Evolutionary conservation across 768 basidiomycete genomes (phyloP).

Genomic region (Termitomyces sp.): DNA sequence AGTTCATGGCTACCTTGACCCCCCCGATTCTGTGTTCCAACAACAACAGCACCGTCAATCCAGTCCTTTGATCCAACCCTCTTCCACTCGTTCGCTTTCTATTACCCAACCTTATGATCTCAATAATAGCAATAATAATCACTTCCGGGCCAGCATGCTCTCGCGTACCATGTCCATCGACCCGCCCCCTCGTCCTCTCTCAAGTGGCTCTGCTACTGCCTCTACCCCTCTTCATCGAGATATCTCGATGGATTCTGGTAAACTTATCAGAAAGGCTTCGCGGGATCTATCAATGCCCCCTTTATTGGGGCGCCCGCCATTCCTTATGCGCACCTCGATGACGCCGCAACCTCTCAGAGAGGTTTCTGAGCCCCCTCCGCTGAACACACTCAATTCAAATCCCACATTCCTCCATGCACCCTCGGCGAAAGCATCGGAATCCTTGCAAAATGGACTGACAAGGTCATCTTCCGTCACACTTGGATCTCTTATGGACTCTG

Average conservation of each 20-base stretch:
- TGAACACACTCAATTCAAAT: conserved; percentile 58
- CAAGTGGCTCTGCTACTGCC: conserved; percentile 39
- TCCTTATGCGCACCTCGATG: conserved; percentile 66
- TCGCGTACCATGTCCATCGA: conserved; percentile 75
- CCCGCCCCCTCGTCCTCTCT: conserved; percentile 44
- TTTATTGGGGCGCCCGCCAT: conserved; percentile 42
- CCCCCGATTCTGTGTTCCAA: conserved; percentile 46
- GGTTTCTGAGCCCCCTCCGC: conserved; percentile 67
- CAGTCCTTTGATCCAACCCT: conserved; percentile 20
- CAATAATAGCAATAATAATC: conserved; percentile 25
- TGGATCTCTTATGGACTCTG: conserved; percentile 57
- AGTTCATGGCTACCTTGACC: conserved; percentile 48
- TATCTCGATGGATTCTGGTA: conserved; percentile 35
- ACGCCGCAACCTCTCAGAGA: conserved; percentile 64
- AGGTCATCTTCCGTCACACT: conserved; percentile 44
- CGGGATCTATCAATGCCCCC: conserved; percentile 51
- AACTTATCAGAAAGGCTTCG: conserved; percentile 26
- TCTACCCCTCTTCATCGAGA: conserved; percentile 41
- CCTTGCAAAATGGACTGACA: conserved; percentile 23
- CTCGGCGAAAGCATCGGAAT: conserved; percentile 26
- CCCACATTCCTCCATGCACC: conserved; percentile 73
- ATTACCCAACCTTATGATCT: conserved; percentile 28
- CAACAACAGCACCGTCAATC: conserved; percentile 22
- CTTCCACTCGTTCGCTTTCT: conserved; percentile 26
- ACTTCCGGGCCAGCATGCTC: conserved; percentile 34